A percentile compares a stretch with the other conserved stretches of the same genome.
Conservation (phyloP, 1,284 basidiomycete species). For the Meripilus lineatus region DNA sequence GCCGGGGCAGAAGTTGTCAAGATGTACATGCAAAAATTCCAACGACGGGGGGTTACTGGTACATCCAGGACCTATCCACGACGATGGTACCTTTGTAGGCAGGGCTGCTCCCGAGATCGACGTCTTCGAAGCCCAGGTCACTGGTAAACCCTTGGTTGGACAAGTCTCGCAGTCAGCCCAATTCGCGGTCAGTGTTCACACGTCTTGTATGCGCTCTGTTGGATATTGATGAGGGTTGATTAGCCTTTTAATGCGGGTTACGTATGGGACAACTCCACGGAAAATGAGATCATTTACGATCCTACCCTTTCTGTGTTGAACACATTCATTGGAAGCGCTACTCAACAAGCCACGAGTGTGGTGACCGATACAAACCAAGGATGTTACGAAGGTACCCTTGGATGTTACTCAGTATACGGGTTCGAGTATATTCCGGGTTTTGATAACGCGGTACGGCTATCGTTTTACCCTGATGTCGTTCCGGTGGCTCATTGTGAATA, state of each 20-base stretch:
- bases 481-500: background rate
- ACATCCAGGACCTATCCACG: conserved; percentile 68
- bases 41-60: conserved; percentile 12
- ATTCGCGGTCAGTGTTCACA: conserved; percentile 48
- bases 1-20: conserved; percentile 77
- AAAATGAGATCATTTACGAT: conserved; percentile 44
- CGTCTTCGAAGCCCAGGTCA: conserved; percentile 65
- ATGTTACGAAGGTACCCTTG: conserved; percentile 44
- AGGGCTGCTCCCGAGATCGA: conserved; percentile 77
- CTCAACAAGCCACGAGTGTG: conserved; percentile 60
- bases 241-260: conserved; percentile 62
- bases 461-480: conserved; percentile 11
- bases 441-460: conserved; percentile 28
- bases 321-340: conserved; percentile 48
- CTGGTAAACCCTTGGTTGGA: conserved; percentile 26
- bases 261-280: conserved; percentile 44
- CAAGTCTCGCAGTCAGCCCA: conserved; percentile 62
- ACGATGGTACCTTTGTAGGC: conserved; percentile 58
- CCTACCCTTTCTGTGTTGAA: conserved; percentile 41
- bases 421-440: conserved; percentile 38
- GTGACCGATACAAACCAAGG: conserved; percentile 41
- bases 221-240: conserved; percentile 10
- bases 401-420: conserved; percentile 46
- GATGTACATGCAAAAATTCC: conserved; percentile 64
- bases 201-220: conserved; percentile 13